Evolutionary conservation across 345 rosid genomes (phyloP).

Genomic region (Cardiospermum halicacabum): DNA sequence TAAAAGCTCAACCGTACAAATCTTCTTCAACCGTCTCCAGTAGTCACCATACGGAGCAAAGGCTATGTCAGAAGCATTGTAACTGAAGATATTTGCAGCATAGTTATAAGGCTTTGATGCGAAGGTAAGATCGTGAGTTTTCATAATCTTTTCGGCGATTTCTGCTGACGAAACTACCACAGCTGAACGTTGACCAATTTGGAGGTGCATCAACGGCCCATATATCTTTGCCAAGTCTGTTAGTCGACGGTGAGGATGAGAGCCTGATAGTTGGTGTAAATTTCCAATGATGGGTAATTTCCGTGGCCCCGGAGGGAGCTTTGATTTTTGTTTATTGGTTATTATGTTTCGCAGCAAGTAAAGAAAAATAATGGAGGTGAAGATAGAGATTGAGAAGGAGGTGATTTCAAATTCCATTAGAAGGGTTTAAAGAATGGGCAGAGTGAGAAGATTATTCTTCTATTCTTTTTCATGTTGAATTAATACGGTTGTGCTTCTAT

Average conservation of each 20-base stretch:
- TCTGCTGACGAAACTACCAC: constrained; percentile 3
- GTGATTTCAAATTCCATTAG: no score
- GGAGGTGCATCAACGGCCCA: neutral
- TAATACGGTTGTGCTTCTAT: no score
- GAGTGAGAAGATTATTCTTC: no score
- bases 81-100: neutral
- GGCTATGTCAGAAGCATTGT: neutral
- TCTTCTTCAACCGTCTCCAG: constrained; percentile 8
- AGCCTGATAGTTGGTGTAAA: constrained; percentile 4
- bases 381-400: no score
- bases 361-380: no score
- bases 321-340: no score
- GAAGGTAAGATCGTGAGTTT: neutral
- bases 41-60: neutral
- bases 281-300: neutral
- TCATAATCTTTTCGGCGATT: neutral
- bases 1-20: neutral
- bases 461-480: no score
- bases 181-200: neutral
- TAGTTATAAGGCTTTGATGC: neutral
- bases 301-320: no score
- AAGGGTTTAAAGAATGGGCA: no score
- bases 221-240: constrained; percentile 7
- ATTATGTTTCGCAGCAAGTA: no score
- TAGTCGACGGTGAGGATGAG: neutral